Evolutionary conservation across 768 basidiomycete species (phyloP).

Genomic region (Rubroboletus pulcherrimus): DNA sequence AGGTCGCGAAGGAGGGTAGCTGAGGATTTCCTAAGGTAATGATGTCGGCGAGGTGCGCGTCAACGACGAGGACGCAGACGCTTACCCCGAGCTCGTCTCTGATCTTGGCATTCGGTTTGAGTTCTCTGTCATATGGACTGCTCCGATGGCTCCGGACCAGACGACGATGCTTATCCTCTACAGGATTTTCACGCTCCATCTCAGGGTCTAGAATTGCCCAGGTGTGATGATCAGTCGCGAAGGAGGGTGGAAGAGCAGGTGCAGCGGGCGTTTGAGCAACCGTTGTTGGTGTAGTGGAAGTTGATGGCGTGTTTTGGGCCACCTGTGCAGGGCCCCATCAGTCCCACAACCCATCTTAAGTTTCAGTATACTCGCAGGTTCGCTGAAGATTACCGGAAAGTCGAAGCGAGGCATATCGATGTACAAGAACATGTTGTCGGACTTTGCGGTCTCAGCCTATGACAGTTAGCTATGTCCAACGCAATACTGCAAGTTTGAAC

Average conservation of each 20-base stretch:
- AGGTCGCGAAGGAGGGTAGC: slow-evolving; percentile 84
- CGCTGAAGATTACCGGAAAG: slow-evolving; percentile 94
- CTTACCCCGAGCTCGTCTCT: slow-evolving; percentile 88
- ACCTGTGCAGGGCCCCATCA: slow-evolving; percentile 33
- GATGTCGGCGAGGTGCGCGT: background rate
- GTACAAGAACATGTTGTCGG: slow-evolving; percentile 92
- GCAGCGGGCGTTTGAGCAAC: slow-evolving; percentile 38
- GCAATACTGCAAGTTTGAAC: background rate
- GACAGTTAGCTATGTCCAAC: background rate
- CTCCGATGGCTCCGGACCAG: slow-evolving; percentile 93
- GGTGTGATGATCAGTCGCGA: slow-evolving; percentile 63
- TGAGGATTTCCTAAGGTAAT: slow-evolving; percentile 71
- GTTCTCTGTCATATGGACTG: slow-evolving; percentile 89
- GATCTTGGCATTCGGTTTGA: slow-evolving; percentile 96
- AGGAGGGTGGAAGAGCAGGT: slow-evolving; percentile 43
- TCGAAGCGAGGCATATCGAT: slow-evolving; percentile 95
- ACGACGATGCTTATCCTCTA: slow-evolving; percentile 94
- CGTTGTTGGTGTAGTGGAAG: slow-evolving; percentile 41
- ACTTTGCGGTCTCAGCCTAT: slow-evolving; percentile 87
- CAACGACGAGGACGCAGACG: background rate
- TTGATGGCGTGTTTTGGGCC: slow-evolving; percentile 36
- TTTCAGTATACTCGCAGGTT: slow-evolving; percentile 54
- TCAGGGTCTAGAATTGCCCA: slow-evolving; percentile 94
- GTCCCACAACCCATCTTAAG: background rate
- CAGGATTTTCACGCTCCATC: slow-evolving; percentile 86